A percentile compares a stretch with the other conserved stretches of the same genome.
Evolutionary conservation across 352 stramenopile species (phyloP).

Genomic region (Elongisporangium prolatum): DNA sequence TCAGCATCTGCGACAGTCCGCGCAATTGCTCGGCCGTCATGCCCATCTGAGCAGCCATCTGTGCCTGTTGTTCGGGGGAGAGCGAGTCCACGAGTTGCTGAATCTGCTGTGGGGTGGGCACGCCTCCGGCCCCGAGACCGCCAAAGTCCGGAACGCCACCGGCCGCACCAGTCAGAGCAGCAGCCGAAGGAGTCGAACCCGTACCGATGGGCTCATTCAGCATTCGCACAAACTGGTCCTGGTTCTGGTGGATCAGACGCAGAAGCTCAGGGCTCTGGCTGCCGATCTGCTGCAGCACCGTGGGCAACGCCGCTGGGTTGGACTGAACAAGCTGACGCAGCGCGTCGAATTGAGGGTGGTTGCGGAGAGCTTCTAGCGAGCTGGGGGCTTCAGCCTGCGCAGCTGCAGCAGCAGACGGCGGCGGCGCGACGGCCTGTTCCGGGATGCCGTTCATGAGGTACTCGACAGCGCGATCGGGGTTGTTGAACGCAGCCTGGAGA

Average conservation of each 20-base stretch:
- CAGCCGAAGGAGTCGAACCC: slow-evolving; percentile 23
- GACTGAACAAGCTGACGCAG: slow-evolving; percentile 79
- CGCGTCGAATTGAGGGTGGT: slow-evolving; percentile 82
- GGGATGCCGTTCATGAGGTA: slow-evolving; percentile 89
- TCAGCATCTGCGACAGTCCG: slow-evolving; percentile 83
- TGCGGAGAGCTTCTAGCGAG: slow-evolving; percentile 73
- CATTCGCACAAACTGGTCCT: slow-evolving; percentile 85
- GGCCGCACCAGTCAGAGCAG: slow-evolving; percentile 9
- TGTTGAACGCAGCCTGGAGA: slow-evolving; percentile 82
- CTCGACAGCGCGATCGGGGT: slow-evolving; percentile 81
- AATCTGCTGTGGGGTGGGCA: slow-evolving; percentile 81
- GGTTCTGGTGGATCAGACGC: slow-evolving; percentile 82
- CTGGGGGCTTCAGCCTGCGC: slow-evolving; percentile 10
- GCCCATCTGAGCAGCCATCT: slow-evolving; percentile 83
- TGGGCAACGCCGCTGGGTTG: slow-evolving; percentile 73
- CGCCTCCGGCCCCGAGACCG: slow-evolving; percentile 31
- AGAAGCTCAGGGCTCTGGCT: slow-evolving; percentile 78
- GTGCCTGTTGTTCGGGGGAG: slow-evolving; percentile 64
- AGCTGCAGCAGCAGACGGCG: slow-evolving; percentile 21
- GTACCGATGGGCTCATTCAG: slow-evolving; percentile 83
- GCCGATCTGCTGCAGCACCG: slow-evolving; percentile 84
- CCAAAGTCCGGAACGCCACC: slow-evolving; percentile 41
- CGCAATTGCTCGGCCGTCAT: slow-evolving; percentile 85
- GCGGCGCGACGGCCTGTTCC: slow-evolving; percentile 29
- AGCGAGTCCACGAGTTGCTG: slow-evolving; percentile 79